Evolutionary conservation across 345 rosid genomes (phyloP), one percentile per base, ranked within the genome.

Genomic region (Aquilaria malaccensis): DNA sequence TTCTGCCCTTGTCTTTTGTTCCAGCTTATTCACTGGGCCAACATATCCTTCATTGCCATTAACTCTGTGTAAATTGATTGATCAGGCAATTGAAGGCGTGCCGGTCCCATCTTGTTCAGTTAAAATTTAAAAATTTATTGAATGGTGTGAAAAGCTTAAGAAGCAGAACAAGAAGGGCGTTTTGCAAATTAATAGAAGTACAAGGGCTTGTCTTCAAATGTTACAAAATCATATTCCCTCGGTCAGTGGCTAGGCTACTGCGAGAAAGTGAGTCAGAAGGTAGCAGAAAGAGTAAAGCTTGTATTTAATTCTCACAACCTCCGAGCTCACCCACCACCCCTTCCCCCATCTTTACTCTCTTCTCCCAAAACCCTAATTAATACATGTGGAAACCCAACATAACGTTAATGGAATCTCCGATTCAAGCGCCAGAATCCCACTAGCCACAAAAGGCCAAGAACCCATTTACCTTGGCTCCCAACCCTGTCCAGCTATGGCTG

Each of bases 401-500:
- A 60, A 66, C 72, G 71, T 55, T 67, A 61, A 79, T 82, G 80
- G 68, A 63, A 64, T 71, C 64, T 43, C 58, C 53, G 46, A 58
- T 53, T 60, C 70, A 66, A 73, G 55, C 66, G 76, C 77, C 73
- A 69, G 59, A 65, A 52, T 56, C 54, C 50, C 71, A 48, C 55
- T 29, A 51, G 33, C 30, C 29, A 41, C 29, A 62, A 11, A n/a
- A 12, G 30, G 29, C 6, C 11, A 11, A 52, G 33, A 52, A 67
- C 65, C 45, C 70, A 66, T 72, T 72, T 66, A 58, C 63, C 72
- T 73, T 37, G 7, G 7, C 43, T 37, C 43, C 57, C 14, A 31
- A 61, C 72, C 66, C 79, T 43, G 7, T 58, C 67, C 79, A 45
- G 30, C 76, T 50, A 91, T 88, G 96, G 85, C 88, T 47, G 10